Percentiles rank a stretch among this genome's conserved stretches.
phyloP scores from a whole-genome alignment of 305 asterid genomes.

The Euphrasia arctica region DNA sequence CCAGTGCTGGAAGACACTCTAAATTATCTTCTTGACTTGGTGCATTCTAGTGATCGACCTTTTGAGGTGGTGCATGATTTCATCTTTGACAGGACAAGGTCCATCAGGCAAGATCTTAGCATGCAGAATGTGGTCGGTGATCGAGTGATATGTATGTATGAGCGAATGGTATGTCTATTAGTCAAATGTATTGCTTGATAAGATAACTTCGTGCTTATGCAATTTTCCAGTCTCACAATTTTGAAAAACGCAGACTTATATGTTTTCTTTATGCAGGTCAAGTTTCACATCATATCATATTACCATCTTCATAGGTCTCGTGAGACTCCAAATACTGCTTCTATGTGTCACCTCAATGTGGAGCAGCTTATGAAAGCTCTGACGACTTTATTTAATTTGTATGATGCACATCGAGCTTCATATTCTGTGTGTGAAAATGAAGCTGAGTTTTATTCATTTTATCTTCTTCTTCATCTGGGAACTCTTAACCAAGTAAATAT shows the following conservation, averaged over 20 bases:
- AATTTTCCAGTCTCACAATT: background rate
- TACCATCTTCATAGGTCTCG: slow-evolving; percentile 54
- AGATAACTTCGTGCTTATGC: background rate
- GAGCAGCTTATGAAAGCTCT: slow-evolving; percentile 91
- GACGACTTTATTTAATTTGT: slow-evolving; percentile 54
- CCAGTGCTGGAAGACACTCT: slow-evolving; percentile 77
- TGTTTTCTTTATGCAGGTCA: slow-evolving; percentile 53
- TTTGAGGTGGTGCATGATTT: slow-evolving; percentile 90
- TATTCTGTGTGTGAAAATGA: slow-evolving; percentile 48
- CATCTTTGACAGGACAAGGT: slow-evolving; percentile 86
- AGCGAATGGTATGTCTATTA: slow-evolving; percentile 77
- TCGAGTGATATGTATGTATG: slow-evolving; percentile 70
- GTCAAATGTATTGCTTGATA: slow-evolving; percentile 12
- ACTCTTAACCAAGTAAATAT: slow-evolving; percentile 58
- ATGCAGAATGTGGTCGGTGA: slow-evolving; percentile 68
- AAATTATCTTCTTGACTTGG: slow-evolving; percentile 58
- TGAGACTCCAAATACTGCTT: slow-evolving; percentile 47
- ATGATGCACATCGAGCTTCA: slow-evolving; percentile 58
- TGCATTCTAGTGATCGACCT: slow-evolving; percentile 54
- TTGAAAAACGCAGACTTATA: slow-evolving; percentile 15
- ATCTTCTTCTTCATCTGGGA: slow-evolving; percentile 81
- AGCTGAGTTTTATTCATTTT: slow-evolving; percentile 72
- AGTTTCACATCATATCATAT: slow-evolving; percentile 78
- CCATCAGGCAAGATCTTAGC: slow-evolving; percentile 95
- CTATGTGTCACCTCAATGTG: slow-evolving; percentile 69